Evolutionary conservation across 345 rosid genomes (phyloP).

Genomic region (Salix viminalis): DNA sequence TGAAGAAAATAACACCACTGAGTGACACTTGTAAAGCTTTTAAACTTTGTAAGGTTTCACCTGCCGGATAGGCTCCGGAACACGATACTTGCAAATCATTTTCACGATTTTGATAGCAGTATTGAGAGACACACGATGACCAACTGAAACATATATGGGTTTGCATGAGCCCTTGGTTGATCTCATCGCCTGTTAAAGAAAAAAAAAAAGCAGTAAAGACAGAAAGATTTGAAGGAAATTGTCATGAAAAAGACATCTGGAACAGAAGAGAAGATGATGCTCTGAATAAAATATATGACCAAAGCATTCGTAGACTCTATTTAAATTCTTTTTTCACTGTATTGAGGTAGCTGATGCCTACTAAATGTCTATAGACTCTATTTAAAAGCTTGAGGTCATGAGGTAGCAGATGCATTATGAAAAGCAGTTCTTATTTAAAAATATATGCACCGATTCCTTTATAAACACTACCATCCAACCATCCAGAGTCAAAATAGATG

Average conservation of each 20-base stretch:
- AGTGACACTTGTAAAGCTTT: not conserved
- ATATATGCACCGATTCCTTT: too few species aligned
- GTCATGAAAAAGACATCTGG: not conserved
- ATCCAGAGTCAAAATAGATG: not conserved
- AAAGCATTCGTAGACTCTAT: too few species aligned
- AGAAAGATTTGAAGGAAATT: not conserved
- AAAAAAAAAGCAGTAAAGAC: not conserved
- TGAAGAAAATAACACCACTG: not conserved
- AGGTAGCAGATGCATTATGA: not conserved
- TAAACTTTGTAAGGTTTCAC: constrained; percentile 26
- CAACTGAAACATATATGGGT: constrained; percentile 76
- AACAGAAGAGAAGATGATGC: not conserved
- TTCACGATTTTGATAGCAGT: constrained; percentile 54
- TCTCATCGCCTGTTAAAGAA: constrained; percentile 53
- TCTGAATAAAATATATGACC: too few species aligned
- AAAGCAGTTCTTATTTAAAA: too few species aligned
- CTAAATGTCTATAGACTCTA: not conserved
- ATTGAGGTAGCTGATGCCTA: not conserved
- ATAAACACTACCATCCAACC: not conserved
- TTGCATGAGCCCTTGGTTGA: constrained; percentile 48
- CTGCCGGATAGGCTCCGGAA: constrained; percentile 92
- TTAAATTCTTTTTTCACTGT: too few species aligned
- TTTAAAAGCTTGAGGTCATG: not conserved
- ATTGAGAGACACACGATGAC: constrained; percentile 73
- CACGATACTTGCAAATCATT: constrained; percentile 71